Base-by-base conservation (phyloP, 2,329 filamentous ascomycete species). In the Emydomyces testavorans region DNA sequence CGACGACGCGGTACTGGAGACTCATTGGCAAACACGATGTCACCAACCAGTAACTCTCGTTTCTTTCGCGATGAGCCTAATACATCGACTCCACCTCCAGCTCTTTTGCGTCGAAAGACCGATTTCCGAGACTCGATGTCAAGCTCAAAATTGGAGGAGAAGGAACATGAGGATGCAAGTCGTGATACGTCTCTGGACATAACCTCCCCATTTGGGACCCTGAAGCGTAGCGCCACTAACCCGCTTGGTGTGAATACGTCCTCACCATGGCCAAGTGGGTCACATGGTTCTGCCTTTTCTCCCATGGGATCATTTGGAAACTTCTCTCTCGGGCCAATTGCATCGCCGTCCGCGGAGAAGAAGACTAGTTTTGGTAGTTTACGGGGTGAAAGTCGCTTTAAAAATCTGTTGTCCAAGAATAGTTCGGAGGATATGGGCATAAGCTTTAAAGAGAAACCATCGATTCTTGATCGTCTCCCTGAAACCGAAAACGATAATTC, bases 281-380 rank as follows among this genome's bases (percentile, higher is more conserved):
- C 51, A 26, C 77, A 78, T 47, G 73, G 72, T 42, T 75, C 81
- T 36, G 76, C 78, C 10, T 79, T 85, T 56, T 76, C 81, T 5
- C 78, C 80, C 1, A 84, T 89, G 73, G 88, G 90, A 28, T 82
- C 82, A 18, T 98, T 98, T 66, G 90, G 90, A 8, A 92, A 81
- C 58, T 96, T 96, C 64, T 82, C 84, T n/a, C 65, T 93, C 45
- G 70, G 68, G 10, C 65, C 62, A 31, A 66, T 69, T 40, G 65
- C 77, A 2, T 68, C 71, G 24, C 72, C 75, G 28, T 71, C 76
- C 15, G 67, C 75, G 5, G 86, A 94, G 47, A 94, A 92, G 69
- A 80, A 85, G 56, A 61, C 77, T 23, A 74, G 74, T 7, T 77
- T 83, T 58, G 82, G 79, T 23, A 81, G 77, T 59, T 66, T 77